Conservation (phyloP, 306 rosid species). For the Amphicarpaea edgeworthii region DNA sequence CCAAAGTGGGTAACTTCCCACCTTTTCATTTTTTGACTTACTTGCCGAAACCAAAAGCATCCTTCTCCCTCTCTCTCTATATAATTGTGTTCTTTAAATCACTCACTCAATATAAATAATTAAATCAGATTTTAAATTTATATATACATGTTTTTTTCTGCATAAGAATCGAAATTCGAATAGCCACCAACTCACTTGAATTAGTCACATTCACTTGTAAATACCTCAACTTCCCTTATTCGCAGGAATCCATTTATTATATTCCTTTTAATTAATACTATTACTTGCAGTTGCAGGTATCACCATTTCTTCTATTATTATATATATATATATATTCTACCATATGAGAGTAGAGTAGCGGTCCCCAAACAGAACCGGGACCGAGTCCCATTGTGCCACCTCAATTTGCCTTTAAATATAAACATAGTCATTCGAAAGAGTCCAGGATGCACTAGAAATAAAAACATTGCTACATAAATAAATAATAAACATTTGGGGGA, state of each 20-base stretch:
- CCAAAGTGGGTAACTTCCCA: not conserved
- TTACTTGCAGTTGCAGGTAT: not conserved
- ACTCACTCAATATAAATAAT: too few species aligned
- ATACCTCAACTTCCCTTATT: not conserved
- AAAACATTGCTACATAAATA: not conserved
- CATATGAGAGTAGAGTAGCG: not conserved
- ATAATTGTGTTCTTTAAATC: not conserved
- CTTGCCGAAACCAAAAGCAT: not conserved
- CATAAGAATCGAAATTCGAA: too few species aligned
- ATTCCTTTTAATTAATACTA: not conserved
- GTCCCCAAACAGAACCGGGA: not conserved
- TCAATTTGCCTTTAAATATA: not conserved
- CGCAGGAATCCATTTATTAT: not conserved
- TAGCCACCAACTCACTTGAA: not conserved
- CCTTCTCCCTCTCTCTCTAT: not conserved
- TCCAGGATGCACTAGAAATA: too few species aligned
- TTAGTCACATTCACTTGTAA: not conserved
- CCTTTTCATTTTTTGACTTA: slow-evolving; percentile 3
- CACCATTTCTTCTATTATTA: not conserved
- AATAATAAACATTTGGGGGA: not conserved
- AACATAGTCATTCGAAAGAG: not conserved
- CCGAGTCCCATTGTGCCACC: not conserved
- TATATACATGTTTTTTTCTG: too few species aligned
- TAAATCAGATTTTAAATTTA: too few species aligned
- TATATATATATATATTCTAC: too few species aligned